Percentiles rank a stretch among this genome's conserved stretches.
Conservation (phyloP, 1,284 basidiomycete species). For the Melampsora larici-populina region DNA sequence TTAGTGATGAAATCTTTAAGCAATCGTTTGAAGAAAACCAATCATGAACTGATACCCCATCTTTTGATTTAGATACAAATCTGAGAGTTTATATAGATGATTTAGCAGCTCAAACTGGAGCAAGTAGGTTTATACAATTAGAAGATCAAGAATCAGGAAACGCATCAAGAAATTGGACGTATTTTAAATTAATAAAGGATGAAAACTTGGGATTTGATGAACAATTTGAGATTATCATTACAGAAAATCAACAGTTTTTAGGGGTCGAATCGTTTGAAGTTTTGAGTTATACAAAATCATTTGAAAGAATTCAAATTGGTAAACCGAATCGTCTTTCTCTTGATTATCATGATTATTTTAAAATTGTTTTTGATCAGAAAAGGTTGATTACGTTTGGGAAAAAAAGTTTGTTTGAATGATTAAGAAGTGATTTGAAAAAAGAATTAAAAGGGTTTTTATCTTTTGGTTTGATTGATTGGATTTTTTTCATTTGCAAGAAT, state of each 20-base stretch:
- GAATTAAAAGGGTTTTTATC: background rate
- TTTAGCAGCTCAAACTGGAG: conserved; percentile 26
- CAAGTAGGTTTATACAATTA: conserved; percentile 31
- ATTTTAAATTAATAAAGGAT: background rate
- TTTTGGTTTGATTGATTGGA: no score
- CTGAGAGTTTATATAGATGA: conserved; percentile 22
- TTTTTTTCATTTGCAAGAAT: no score
- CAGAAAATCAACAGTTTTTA: conserved; percentile 1
- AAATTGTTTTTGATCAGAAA: background rate
- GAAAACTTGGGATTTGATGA: conserved; percentile 15
- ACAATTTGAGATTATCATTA: background rate
- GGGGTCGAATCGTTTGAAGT: background rate
- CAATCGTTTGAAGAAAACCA: no score
- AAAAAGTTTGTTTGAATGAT: no score
- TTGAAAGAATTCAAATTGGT: conserved; percentile 16
- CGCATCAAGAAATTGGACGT: conserved; percentile 6
- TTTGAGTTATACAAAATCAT: background rate
- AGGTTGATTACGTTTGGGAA: background rate
- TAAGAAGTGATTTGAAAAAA: no score
- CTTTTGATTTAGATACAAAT: background rate
- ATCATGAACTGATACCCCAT: background rate
- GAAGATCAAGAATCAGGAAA: conserved; percentile 5
- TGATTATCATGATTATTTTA: background rate
- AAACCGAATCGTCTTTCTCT: no score
- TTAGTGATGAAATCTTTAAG: background rate